phyloP scores from a whole-genome alignment of 352 stramenopile genomes.

The Thalassiosira delicatula region DNA sequence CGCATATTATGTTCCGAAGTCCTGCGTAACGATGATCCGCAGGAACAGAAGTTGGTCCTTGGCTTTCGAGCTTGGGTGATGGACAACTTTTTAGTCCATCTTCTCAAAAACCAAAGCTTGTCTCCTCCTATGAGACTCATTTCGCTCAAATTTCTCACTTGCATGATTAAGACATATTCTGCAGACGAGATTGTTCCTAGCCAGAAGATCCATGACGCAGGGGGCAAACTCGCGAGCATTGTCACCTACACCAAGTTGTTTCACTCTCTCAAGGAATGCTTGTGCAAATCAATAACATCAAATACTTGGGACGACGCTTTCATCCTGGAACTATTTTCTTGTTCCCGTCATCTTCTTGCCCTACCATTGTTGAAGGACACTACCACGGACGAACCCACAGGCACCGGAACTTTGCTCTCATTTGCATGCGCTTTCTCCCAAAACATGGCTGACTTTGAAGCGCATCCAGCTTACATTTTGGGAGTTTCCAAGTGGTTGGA shows the following conservation, averaged over 20 bases:
- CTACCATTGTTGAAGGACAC: too few relatives aligned
- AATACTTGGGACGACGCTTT: background rate
- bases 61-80: slow-evolving; percentile 41
- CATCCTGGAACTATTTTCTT: slow-evolving; percentile 25
- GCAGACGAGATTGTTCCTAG: slow-evolving; percentile 10
- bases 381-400: too few relatives aligned
- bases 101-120: slow-evolving; percentile 1
- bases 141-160: slow-evolving; percentile 30
- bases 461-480: slow-evolving; percentile 19
- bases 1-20: slow-evolving; percentile 12
- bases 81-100: slow-evolving; percentile 17
- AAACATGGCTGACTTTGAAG: background rate
- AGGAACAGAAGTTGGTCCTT: slow-evolving; percentile 23
- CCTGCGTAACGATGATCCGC: background rate
- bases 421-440: background rate
- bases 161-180: slow-evolving; percentile 41
- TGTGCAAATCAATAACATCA: slow-evolving; percentile 31
- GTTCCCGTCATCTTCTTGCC: slow-evolving; percentile 11
- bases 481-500: slow-evolving; percentile 11
- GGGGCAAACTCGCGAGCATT: slow-evolving; percentile 34
- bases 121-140: background rate
- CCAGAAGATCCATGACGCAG: slow-evolving; percentile 29
- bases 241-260: slow-evolving; percentile 29
- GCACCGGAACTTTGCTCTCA: too few relatives aligned
- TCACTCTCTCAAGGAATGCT: slow-evolving; percentile 40